phyloP scores from a whole-genome alignment of 2,329 filamentous ascomycete genomes.

The Neurospora crassa region DNA sequence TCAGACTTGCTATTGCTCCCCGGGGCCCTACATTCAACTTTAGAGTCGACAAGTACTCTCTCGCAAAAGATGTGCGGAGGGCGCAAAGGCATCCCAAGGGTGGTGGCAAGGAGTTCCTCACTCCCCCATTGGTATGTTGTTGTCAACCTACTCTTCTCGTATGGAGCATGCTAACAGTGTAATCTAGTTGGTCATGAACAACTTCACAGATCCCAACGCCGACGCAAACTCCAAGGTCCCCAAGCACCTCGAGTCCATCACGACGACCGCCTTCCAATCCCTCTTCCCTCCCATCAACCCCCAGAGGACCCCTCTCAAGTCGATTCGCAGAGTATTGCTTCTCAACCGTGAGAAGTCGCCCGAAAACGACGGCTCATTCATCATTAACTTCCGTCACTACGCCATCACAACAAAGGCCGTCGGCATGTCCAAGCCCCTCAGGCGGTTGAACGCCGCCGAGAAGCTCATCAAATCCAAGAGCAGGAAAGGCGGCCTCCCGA shows the following conservation, averaged over 20 bases:
- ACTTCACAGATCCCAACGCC: constrained; percentile 62
- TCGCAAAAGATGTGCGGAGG: constrained; percentile 82
- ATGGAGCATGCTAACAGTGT: constrained; percentile 17
- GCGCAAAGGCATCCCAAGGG: constrained; percentile 75
- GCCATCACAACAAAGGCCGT: constrained; percentile 86
- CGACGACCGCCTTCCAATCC: constrained; percentile 91
- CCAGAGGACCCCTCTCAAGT: constrained; percentile 76
- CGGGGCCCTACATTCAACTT: constrained; percentile 91
- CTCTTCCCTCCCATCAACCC: constrained; percentile 95
- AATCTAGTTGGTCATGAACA: constrained; percentile 86
- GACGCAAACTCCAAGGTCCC: constrained; percentile 63
- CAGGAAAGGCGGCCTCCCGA: constrained; percentile 67
- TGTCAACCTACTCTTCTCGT: background rate
- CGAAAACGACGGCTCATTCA: constrained; percentile 59
- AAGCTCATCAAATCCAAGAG: constrained; percentile 56
- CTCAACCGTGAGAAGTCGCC: constrained; percentile 66
- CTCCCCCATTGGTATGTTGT: constrained; percentile 61
- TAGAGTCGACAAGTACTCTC: constrained; percentile 85
- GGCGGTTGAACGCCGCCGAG: constrained; percentile 77
- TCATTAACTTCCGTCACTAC: constrained; percentile 85
- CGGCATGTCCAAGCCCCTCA: constrained; percentile 74
- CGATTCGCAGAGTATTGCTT: constrained; percentile 85
- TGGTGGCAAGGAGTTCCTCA: constrained; percentile 76
- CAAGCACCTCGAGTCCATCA: constrained; percentile 85
- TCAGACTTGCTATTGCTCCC: constrained; percentile 79